Conservation (phyloP, 371 early-diverging fungal genomes). For the Funneliformis caledonium region DNA sequence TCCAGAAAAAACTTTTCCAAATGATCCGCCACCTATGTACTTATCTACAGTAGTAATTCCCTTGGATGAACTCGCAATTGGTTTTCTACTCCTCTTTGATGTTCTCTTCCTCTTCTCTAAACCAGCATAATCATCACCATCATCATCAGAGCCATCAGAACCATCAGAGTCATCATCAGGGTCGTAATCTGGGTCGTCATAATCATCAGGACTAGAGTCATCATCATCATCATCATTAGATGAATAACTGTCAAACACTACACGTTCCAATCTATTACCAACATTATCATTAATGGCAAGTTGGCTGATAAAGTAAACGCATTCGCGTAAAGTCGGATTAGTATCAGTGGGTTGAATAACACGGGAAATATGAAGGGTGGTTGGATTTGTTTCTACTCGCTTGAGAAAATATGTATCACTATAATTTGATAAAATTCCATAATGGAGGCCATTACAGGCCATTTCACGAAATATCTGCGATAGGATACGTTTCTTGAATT, state of each 20-base stretch:
- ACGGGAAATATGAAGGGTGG: constrained; percentile 1
- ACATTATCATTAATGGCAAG: neutral
- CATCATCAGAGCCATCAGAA: neutral
- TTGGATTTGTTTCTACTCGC: neutral
- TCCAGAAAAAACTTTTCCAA: neutral
- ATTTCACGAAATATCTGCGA: constrained; percentile 6
- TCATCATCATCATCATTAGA: neutral
- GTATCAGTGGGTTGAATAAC: neutral
- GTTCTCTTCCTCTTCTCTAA: neutral
- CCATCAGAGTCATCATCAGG: neutral
- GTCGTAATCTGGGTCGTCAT: neutral
- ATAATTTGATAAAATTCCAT: constrained; percentile 12
- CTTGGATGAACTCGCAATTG: neutral
- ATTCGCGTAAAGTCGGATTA: constrained; percentile 17
- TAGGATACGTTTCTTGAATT: neutral
- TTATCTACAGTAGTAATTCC: no score
- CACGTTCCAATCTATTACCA: neutral
- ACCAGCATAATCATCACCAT: neutral
- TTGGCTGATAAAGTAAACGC: constrained; percentile 17
- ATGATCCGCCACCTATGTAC: neutral
- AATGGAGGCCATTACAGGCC: constrained; percentile 30
- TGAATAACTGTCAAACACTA: neutral
- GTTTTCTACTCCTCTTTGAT: neutral
- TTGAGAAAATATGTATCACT: constrained; percentile 16
- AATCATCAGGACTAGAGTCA: neutral